Base-by-base conservation (phyloP, 306 rosid genomes). In the Heteromeles arbutifolia region DNA sequence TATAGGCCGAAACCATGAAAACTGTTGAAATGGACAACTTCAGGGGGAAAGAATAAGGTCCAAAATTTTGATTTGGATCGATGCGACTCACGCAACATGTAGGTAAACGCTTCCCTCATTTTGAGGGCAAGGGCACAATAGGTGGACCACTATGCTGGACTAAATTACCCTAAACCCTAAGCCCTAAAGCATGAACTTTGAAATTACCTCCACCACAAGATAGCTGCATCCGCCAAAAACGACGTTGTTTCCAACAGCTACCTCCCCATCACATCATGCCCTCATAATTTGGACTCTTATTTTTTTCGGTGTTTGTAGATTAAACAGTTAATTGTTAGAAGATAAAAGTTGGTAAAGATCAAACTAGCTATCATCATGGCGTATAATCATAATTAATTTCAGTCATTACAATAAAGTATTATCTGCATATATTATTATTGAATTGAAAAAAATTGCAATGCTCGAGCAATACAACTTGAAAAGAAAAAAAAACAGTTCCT, bases 111-210 rank as follows among this genome's bases (percentile, higher is more conserved):
- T 37, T 66, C 7, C 44, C 29, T 66, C 29, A 66, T 50, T 52
- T 56, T 10, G 65, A 66, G 66, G 65, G 28, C 22, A 65, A 75
- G 78, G 78, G 62, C 25, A 64, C 64, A 32, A 64, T 25, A 31
- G 19, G 32, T 21, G 70, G 71, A 18, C 62, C 61, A 63, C 28
- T 44, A 57, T 15, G 54, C 24, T 39, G 22, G 71, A 29, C 29
- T 34, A 75, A n/a, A 29, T 63, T 24, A 22, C 63, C 15, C 24
- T 22, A 17, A 48, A 48, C 54, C 18, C 21, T 57, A 5, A 48
- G 18, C 54, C 18, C 21, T 48, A 48, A 48, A 48, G 21, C 54
- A 48, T 17, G 18, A 48, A 48, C 54, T 18, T 18, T 14, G 25
- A 56, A 22, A 56, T 56, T 31, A 13, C 44, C 69, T 13, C 63